A percentile compares a stretch with the other conserved stretches of the same genome.
phyloP scores from a whole-genome alignment of 805 yeast species.

The Barnettozyma botsteinii region DNA sequence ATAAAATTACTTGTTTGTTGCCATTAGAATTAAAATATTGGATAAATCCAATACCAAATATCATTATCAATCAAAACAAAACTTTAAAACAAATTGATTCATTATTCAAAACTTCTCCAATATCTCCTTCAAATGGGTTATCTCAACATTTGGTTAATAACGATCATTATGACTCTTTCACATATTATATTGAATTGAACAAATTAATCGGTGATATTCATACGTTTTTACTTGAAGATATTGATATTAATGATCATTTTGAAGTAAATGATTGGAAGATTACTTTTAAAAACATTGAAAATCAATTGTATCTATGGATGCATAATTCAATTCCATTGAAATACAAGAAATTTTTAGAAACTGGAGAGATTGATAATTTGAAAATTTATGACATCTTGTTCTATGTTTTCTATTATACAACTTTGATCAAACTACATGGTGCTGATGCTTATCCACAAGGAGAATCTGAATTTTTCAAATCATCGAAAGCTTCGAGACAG shows the following conservation, averaged over 20 bases:
- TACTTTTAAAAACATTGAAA: slow-evolving; percentile 17
- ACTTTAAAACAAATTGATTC: slow-evolving; percentile 5
- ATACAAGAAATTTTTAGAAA: slow-evolving; percentile 12
- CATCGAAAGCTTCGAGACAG: slow-evolving; percentile 19
- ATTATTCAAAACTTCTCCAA: slow-evolving; percentile 6
- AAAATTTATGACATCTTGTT: slow-evolving; percentile 17
- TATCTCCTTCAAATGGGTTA: background rate
- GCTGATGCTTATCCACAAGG: slow-evolving; percentile 22
- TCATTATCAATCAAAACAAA: slow-evolving; percentile 2
- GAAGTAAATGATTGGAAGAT: slow-evolving; percentile 18
- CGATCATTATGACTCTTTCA: slow-evolving; percentile 18
- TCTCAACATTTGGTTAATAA: slow-evolving; percentile 5
- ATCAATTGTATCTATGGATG: slow-evolving; percentile 17
- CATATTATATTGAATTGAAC: slow-evolving; percentile 19
- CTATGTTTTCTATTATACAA: slow-evolving; percentile 19
- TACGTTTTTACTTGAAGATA: slow-evolving; percentile 18
- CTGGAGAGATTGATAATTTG: slow-evolving; percentile 10
- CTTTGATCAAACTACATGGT: slow-evolving; percentile 21
- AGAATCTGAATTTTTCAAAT: slow-evolving; percentile 19
- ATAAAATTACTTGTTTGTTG: slow-evolving; percentile 14
- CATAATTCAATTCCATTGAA: slow-evolving; percentile 12
- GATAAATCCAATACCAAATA: slow-evolving; percentile 8
- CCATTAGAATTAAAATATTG: slow-evolving; percentile 18
- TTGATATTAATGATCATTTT: slow-evolving; percentile 14
- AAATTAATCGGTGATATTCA: slow-evolving; percentile 23